Evolutionary conservation across 2,329 filamentous ascomycete species (phyloP), one percentile per base, ranked within the genome.

Genomic region (Phoma sp.): DNA sequence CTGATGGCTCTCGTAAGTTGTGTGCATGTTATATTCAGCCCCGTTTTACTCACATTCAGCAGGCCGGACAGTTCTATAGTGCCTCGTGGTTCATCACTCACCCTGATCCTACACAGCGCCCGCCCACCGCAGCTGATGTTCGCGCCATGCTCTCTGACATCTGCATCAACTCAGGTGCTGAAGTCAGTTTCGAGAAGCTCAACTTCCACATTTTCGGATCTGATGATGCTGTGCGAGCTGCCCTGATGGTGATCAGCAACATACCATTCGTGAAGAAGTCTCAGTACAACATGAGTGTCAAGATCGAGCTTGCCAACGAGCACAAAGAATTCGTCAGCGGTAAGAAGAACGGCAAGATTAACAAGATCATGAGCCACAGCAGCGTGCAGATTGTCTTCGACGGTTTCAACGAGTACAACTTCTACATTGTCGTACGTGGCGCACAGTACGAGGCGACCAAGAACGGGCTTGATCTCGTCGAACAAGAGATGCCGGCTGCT

Each of bases 261-360:
- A 90, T 96, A 61, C 89, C 90, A 34, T 96, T 97, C 68, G 91
- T 96, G 56, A 88, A 89, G 61, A 89, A 92, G 66, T 87, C 90
- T 34, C 90, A 91, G 63, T 96, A 96, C 69, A 93, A 96, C 73
- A 96, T 99, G 73, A 87, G 93, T 51, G 93, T 99, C 72, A 98
- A 98, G 81, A 96, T 99, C 59, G 95, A 99, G 80, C 88, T 99
- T 51, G 95, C 95, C 69, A 98, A 98, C 71, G 95, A 99, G 79
- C 95, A 99, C 81, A 99, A 99, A 77, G 95, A 99, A 72, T 99
- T 99, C 73, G 95, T 99, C 52, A 97, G 93, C 66, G 95, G 95
- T 65, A 99, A 99, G 83, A 99, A 99, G 82, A 99, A 99, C 68
- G 95, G 95, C 77, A 99, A 99, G 80, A 99, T 99, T 77, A 99